Evolutionary conservation across 1,139 yeast species (phyloP).

Genomic region (Yamadazyma membranifaciens): DNA sequence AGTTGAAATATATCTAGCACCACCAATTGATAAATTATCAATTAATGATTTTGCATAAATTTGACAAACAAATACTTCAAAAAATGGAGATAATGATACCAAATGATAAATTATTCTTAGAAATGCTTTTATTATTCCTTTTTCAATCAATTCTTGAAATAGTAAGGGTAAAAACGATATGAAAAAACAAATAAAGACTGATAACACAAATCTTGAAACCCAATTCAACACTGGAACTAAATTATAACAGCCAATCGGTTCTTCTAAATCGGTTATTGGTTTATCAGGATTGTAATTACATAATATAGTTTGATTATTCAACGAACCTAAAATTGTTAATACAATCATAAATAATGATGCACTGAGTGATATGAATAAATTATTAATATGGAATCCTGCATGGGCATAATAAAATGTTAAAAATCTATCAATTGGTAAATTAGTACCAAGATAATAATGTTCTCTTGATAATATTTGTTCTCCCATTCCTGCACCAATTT

Average conservation of each 20-base stretch:
- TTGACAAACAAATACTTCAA: slow-evolving; percentile 87
- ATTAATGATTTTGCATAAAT: slow-evolving; percentile 71
- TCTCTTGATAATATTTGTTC: slow-evolving; percentile 85
- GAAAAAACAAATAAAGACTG: slow-evolving; percentile 80
- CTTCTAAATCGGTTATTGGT: slow-evolving; percentile 59
- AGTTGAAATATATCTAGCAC: slow-evolving; percentile 80
- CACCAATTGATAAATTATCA: slow-evolving; percentile 73
- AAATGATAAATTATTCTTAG: slow-evolving; percentile 63
- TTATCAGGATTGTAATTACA: slow-evolving; percentile 47
- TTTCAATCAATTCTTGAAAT: slow-evolving; percentile 76
- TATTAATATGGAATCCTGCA: slow-evolving; percentile 86
- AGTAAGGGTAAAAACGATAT: slow-evolving; percentile 79
- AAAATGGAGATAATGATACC: slow-evolving; percentile 72
- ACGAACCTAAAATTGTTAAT: slow-evolving; percentile 64
- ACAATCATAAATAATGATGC: slow-evolving; percentile 69
- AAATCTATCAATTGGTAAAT: slow-evolving; percentile 75
- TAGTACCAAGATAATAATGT: slow-evolving; percentile 78
- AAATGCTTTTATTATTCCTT: slow-evolving; percentile 66
- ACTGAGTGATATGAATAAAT: slow-evolving; percentile 73
- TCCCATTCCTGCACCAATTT: slow-evolving; percentile 95
- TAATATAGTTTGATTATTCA: slow-evolving; percentile 56
- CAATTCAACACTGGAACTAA: slow-evolving; percentile 73
- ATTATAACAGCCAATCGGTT: slow-evolving; percentile 75
- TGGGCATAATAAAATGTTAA: slow-evolving; percentile 88
- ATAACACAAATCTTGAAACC: slow-evolving; percentile 77